phyloP scores from a whole-genome alignment of 257 asterid species.

The Thymus mandschuricus region DNA sequence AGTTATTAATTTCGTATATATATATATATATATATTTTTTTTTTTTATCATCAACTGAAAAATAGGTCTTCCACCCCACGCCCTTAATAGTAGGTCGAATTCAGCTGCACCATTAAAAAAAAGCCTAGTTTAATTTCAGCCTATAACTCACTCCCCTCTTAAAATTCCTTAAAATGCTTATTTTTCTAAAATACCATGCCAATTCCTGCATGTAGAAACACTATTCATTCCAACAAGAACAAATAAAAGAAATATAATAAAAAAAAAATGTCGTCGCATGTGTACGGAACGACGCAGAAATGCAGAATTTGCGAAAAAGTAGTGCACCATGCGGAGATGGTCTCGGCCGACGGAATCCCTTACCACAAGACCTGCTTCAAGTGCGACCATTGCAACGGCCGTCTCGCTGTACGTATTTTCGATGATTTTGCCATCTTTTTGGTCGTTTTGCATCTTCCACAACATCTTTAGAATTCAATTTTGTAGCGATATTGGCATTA shows the following conservation, averaged over 20 bases:
- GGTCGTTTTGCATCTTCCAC: no score
- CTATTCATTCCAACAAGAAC: neutral
- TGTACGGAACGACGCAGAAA: constrained; percentile 54
- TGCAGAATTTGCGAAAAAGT: constrained; percentile 66
- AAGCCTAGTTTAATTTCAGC: constrained; percentile 29
- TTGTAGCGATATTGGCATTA: no score
- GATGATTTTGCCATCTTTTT: neutral
- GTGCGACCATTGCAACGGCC: constrained; percentile 60
- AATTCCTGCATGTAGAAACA: neutral
- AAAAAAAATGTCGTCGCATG: neutral
- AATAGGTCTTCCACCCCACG: constrained; percentile 28
- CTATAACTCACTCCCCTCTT: constrained; percentile 12
- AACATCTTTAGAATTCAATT: no score
- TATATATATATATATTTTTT: no score
- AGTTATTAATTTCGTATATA: neutral
- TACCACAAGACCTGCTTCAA: constrained; percentile 68
- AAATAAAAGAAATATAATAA: no score
- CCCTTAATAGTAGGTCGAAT: constrained; percentile 38
- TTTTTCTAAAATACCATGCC: constrained; percentile 7
- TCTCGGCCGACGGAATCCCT: constrained; percentile 61
- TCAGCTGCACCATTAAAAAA: constrained; percentile 33
- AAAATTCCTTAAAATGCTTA: constrained; percentile 1
- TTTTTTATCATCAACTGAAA: neutral
- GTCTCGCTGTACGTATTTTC: constrained; percentile 45
- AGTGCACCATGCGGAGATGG: constrained; percentile 58